These are phyloP conservation scores for Venturia effusa DNA, from an alignment of 2,329 filamentous ascomycete genomes.

Conservation along the genomic window DNA sequence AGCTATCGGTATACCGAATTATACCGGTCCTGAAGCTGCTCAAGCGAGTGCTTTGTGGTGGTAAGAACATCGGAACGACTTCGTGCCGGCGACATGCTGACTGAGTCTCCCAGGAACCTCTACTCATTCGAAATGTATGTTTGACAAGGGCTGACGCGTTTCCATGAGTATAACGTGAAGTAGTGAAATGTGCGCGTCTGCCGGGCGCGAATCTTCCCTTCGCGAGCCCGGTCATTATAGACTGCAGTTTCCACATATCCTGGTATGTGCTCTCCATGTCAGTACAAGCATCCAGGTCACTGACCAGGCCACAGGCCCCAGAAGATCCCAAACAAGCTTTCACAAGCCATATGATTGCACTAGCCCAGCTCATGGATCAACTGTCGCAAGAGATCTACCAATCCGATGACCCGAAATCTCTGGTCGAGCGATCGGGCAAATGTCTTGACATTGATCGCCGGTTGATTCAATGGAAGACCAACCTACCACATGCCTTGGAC, in stretches of 20 bases:
- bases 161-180: neutral
- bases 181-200: slow-evolving; percentile 22
- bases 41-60: slow-evolving; percentile 13
- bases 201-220: slow-evolving; percentile 21
- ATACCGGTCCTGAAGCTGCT: slow-evolving; percentile 1
- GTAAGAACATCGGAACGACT: neutral
- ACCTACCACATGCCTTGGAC: slow-evolving; percentile 11
- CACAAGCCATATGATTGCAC: slow-evolving; percentile 6
- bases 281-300: neutral
- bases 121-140: slow-evolving; percentile 14
- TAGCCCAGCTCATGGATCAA: slow-evolving; percentile 8
- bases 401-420: slow-evolving; percentile 20
- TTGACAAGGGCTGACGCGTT: neutral
- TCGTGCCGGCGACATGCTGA: neutral
- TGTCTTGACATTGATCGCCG: slow-evolving; percentile 12
- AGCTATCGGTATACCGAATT: slow-evolving; percentile 13
- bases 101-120: neutral
- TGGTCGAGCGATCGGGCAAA: slow-evolving; percentile 18
- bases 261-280: neutral
- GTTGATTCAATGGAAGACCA: slow-evolving; percentile 13
- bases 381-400: slow-evolving; percentile 15
- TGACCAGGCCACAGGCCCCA: slow-evolving; percentile 1
- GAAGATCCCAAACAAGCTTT: slow-evolving; percentile 9
- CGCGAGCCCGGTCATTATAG: slow-evolving; percentile 21
- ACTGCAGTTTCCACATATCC: slow-evolving; percentile 12